A percentile compares a stretch with the other conserved stretches of the same genome.
phyloP scores from a whole-genome alignment of 2,329 filamentous ascomycete species.

The Fusarium lateritium region DNA sequence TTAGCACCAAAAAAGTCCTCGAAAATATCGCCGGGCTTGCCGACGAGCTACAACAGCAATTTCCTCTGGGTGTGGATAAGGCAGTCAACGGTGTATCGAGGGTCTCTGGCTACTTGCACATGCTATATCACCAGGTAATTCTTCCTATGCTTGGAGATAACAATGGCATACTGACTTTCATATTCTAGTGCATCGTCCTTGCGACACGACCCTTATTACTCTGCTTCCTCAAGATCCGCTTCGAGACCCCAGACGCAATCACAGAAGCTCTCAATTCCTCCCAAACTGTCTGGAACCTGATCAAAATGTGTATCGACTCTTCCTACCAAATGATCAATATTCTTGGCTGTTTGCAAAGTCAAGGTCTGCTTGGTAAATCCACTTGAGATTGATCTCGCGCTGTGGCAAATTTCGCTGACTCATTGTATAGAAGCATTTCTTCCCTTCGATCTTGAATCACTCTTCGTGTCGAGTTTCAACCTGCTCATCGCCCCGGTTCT shows the following conservation, averaged over 20 bases:
- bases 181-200: slow-evolving; percentile 51
- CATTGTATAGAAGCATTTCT: slow-evolving; percentile 60
- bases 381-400: slow-evolving; percentile 4
- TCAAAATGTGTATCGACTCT: slow-evolving; percentile 55
- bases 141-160: too few species aligned
- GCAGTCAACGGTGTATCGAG: slow-evolving; percentile 53
- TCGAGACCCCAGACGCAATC: slow-evolving; percentile 47
- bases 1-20: slow-evolving; percentile 51
- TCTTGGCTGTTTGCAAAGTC: slow-evolving; percentile 60
- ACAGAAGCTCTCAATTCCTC: slow-evolving; percentile 57
- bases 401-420: background rate
- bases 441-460: slow-evolving; percentile 62
- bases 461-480: slow-evolving; percentile 61
- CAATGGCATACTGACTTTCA: background rate
- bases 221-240: slow-evolving; percentile 53
- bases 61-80: slow-evolving; percentile 50
- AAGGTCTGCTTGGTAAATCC: slow-evolving; percentile 62
- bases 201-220: slow-evolving; percentile 52
- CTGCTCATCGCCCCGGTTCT: slow-evolving; percentile 57
- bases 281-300: slow-evolving; percentile 52
- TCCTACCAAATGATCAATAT: slow-evolving; percentile 55
- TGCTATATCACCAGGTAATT: slow-evolving; percentile 52
- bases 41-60: slow-evolving; percentile 51
- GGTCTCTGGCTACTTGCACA: slow-evolving; percentile 52
- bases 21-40: slow-evolving; percentile 49